Percentiles rank a stretch among this genome's conserved stretches.
These are phyloP conservation scores for Hyaloperonospora brassicae DNA, from an alignment of 352 stramenopile species.

Conservation along the genomic window DNA sequence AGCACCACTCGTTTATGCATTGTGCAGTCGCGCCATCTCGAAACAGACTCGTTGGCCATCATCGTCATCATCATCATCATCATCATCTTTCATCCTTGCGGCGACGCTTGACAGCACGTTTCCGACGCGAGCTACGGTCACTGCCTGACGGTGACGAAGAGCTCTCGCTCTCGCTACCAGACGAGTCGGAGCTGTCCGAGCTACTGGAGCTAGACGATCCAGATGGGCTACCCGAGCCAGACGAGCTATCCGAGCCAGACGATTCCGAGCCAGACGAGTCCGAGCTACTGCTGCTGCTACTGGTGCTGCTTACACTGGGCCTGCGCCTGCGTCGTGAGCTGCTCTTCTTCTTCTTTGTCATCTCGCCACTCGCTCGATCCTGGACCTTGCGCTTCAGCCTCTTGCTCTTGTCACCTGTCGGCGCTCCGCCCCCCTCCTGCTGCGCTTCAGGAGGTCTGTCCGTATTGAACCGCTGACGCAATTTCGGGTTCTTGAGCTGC, in stretches of 20 bases:
- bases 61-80: background rate
- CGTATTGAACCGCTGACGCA: slow-evolving; percentile 75
- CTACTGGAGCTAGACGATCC: slow-evolving; percentile 18
- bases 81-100: slow-evolving; percentile 28
- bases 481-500: slow-evolving; percentile 71
- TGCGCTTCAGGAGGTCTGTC: slow-evolving; percentile 55
- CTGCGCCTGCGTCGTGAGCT: slow-evolving; percentile 20
- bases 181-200: slow-evolving; percentile 14
- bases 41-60: background rate
- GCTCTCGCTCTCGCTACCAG: slow-evolving; percentile 24
- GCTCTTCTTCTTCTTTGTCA: slow-evolving; percentile 5
- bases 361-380: slow-evolving; percentile 12
- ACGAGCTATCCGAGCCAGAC: slow-evolving; percentile 21
- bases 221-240: slow-evolving; percentile 20
- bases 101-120: slow-evolving; percentile 30
- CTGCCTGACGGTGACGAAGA: slow-evolving; percentile 24
- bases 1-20: background rate
- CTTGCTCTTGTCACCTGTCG: slow-evolving; percentile 19
- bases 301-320: slow-evolving; percentile 25
- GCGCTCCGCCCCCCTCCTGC: slow-evolving; percentile 30
- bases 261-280: slow-evolving; percentile 22
- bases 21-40: background rate
- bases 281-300: slow-evolving; percentile 26
- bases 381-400: slow-evolving; percentile 21
- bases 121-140: slow-evolving; percentile 21